Base-by-base conservation (phyloP, 176 grass and related monocot genomes). In the Coix lacrymajobi region DNA sequence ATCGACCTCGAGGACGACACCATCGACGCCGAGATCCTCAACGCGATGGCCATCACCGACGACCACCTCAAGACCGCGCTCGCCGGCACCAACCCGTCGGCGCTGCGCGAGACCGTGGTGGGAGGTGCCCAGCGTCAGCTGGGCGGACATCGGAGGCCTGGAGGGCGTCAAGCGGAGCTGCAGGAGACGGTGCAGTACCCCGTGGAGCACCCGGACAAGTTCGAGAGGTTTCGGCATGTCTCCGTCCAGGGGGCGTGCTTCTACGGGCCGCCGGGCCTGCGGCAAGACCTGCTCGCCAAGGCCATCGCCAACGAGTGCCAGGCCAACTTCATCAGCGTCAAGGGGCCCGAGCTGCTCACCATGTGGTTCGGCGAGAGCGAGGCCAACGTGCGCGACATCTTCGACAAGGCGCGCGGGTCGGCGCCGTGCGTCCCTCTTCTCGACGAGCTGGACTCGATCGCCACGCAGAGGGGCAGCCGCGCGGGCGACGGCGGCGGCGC, bases 351-450 rank as follows among this genome's bases (percentile, higher is more conserved):
- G 72, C 79, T 93, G n/a, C 83, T 94, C 11, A 91, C 92, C 2
- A 91, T 87, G 89, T 91, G 92, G 89, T 94, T 94, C 32, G 92
- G 89, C 17, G 92, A 94, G 82, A 94, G 92, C 37, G 89, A 94
- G 67, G 88, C 88, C 7, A 91, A 94, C 74, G 83, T 91, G 25
- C 60, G 88, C 0, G 88, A 94, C 73, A 88, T 94, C 19, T 94
- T 94, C 31, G 86, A 89, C 71, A 94, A 91, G 83, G 92, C 89
- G 25, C 74, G 92, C 0, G 79, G 88, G 62, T 88, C 88, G 6
- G 86, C 89, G 4, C 89, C 87, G 1, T 94, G 92, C 4, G 87
- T 92, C 5, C n/a, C 77, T 92, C 3, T 95, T 95, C 68, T 95
- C 45, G 90, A 95, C 66, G 92, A 95, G 68, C 85, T 95, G 0